Percentiles rank a stretch among this genome's conserved stretches.
Conservation (phyloP, 2,329 filamentous ascomycete genomes). For the Calycina herbarum region DNA sequence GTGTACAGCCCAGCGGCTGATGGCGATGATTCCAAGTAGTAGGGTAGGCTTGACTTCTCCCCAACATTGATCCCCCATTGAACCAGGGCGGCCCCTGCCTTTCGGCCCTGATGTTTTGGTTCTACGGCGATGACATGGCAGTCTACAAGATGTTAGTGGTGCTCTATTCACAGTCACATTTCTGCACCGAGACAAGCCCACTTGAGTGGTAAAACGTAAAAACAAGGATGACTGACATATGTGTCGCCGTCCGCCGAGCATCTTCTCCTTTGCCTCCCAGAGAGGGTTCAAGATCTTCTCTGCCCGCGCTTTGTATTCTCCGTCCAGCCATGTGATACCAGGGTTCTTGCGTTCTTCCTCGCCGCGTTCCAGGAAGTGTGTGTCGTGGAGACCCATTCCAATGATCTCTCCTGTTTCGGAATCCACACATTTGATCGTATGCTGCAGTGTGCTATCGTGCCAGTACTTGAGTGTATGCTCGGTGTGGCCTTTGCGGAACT, state of each 20-base stretch:
- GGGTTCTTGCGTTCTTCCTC: slow-evolving; percentile 6
- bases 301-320: neutral
- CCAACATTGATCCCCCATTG: slow-evolving; percentile 8
- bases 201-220: neutral
- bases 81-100: slow-evolving; percentile 8
- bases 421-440: slow-evolving; percentile 7
- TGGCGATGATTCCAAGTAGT: slow-evolving; percentile 9
- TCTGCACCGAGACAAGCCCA: neutral
- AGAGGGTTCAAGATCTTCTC: slow-evolving; percentile 10
- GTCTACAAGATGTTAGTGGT: neutral
- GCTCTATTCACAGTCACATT: neutral
- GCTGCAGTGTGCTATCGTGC: neutral
- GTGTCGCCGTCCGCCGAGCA: neutral
- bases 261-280: neutral
- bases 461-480: slow-evolving; percentile 1
- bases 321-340: slow-evolving; percentile 3
- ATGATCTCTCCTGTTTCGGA: slow-evolving; percentile 6
- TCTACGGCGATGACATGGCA: slow-evolving; percentile 8
- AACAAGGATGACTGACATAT: slow-evolving; percentile 2
- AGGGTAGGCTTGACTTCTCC: neutral
- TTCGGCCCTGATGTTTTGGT: slow-evolving; percentile 9
- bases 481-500: slow-evolving; percentile 7
- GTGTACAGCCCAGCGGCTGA: neutral
- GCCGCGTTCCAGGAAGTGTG: neutral
- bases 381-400: slow-evolving; percentile 6